These are phyloP conservation scores for Rosa rugosa DNA, from an alignment of 306 rosid genomes.

Conservation along the genomic window DNA sequence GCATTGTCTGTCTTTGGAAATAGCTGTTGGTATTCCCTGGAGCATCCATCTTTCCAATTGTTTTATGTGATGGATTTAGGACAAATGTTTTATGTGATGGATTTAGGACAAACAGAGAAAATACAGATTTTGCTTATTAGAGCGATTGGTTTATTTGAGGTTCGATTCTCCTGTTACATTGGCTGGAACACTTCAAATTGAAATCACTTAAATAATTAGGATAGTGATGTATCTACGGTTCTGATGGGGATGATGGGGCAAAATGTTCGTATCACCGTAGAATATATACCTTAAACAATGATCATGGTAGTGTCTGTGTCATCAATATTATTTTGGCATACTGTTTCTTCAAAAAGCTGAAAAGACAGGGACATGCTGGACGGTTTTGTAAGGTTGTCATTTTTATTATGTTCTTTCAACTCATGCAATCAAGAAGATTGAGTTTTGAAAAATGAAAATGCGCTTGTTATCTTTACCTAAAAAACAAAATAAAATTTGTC, in stretches of 20 bases:
- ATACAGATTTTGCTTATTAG: not conserved
- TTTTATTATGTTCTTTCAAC: not conserved
- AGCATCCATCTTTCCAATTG: conserved; percentile 1
- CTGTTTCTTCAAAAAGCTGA: not conserved
- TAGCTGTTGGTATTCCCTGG: not conserved
- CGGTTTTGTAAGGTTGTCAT: not conserved
- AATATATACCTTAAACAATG: not conserved
- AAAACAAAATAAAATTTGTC: not conserved
- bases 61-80: conserved; percentile 1
- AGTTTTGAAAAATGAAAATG: not conserved
- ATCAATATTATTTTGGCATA: not conserved
- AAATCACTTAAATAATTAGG: not conserved
- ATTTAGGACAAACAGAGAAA: not conserved
- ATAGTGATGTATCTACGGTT: not conserved
- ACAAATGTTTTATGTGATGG: not conserved
- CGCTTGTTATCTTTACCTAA: not conserved
- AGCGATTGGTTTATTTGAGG: not conserved
- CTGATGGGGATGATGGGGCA: not conserved
- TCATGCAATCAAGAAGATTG: not conserved
- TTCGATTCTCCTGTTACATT: not conserved
- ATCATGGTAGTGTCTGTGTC: not conserved
- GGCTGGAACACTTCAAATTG: not conserved
- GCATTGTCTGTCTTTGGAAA: not conserved
- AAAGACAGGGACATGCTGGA: not conserved
- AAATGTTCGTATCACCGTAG: not conserved